Evolutionary conservation across 768 basidiomycete genomes (phyloP), one percentile per base, ranked within the genome.

Genomic region (Kwoniella dendrophila): DNA sequence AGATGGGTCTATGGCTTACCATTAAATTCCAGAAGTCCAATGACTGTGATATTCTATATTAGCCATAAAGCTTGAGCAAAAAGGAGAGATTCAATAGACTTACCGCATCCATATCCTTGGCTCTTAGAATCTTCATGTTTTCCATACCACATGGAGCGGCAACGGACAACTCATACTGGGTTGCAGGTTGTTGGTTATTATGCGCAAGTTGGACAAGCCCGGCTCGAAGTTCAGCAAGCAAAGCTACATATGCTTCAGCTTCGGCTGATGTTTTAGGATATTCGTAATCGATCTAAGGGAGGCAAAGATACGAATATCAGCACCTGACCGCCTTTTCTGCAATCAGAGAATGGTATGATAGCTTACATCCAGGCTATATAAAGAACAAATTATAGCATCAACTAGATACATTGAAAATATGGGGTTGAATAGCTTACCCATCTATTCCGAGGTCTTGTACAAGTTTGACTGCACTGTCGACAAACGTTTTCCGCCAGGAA

Each of bases 21-120:
- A 99, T 99, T 78, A 99, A 80, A 76, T 99, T 98, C 94, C 93
- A 98, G 77, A 97, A 93, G 72, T 92, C 90, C 24, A 99, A 86
- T 60, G 84, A 87, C 62, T 59, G 52, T 14, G 24, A 2, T 1
- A 41, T 26, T n/a, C n/a, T n/a, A 30, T 51, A 43, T 29, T 38
- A 36, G 18, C 47, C 56, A 57, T 38, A 44, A 1, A 3, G 5
- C 0, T 32, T 1, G 18, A 4, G 22, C n/a, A 20, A 43, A 18
- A 22, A 22, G 20, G 18, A 12, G 14, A 24, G n/a, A 3, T 3
- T 11, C 4, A 33, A 8, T 18, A 20, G 16, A 56, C 62, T 53
- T 16, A 66, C 66, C 43, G 83, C 83, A 75, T 93, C 88, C 94
- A 99, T 98, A 63, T 90, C 90, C 24, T 78, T 80, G 47, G 92